These are phyloP conservation scores for Ophiostoma pallidulum DNA, from an alignment of 2,329 filamentous ascomycete species.

Conservation along the genomic window DNA sequence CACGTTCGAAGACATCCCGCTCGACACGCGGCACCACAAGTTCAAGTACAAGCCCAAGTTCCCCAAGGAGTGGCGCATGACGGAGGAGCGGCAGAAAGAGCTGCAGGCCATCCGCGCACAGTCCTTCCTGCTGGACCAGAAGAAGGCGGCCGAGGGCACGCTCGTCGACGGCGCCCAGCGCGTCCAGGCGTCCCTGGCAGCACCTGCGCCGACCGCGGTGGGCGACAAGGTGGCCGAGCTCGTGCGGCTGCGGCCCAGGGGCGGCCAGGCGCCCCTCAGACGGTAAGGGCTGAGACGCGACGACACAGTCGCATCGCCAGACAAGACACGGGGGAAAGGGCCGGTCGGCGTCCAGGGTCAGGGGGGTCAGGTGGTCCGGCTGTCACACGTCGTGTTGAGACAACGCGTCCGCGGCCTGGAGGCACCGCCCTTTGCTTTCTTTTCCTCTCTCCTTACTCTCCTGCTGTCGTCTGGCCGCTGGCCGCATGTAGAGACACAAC, in stretches of 20 bases:
- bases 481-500: neutral
- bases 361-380: no score
- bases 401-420: no score
- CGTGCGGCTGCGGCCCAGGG: constrained; percentile 15
- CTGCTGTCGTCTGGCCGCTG: no score
- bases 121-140: constrained; percentile 43
- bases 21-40: constrained; percentile 80
- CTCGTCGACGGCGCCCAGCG: constrained; percentile 49
- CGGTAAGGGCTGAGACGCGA: neutral
- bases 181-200: constrained; percentile 33
- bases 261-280: neutral
- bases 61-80: constrained; percentile 76
- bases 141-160: constrained; percentile 41
- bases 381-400: no score
- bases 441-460: no score
- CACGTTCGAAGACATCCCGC: constrained; percentile 77
- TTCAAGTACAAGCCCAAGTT: constrained; percentile 60
- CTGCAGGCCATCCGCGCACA: constrained; percentile 52
- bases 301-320: neutral
- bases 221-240: constrained; percentile 18
- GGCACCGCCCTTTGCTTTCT: no score
- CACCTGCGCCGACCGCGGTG: constrained; percentile 10
- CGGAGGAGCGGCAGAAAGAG: constrained; percentile 54
- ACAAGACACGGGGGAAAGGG: no score
- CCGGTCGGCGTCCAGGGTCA: no score